phyloP scores from a whole-genome alignment of 2,329 filamentous ascomycete species.

The Pseudogymnoascus sp. region DNA sequence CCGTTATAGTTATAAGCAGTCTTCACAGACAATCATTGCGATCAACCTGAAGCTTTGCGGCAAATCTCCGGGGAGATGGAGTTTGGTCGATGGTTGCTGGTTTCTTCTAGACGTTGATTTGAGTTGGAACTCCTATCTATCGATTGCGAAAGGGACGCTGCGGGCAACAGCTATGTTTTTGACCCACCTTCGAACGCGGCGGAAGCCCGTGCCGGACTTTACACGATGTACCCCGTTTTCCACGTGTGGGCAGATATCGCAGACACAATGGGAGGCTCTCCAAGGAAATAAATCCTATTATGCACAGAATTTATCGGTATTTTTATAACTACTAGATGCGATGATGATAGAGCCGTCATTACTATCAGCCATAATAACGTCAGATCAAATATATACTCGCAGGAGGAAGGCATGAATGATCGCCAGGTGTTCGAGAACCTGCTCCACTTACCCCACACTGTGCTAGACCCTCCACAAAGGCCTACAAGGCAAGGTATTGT shows the following conservation, averaged over 20 bases:
- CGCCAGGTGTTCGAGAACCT: not conserved
- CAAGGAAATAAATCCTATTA: not conserved
- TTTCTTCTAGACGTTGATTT: not conserved
- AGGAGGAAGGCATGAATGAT: not conserved
- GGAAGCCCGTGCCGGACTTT: not conserved
- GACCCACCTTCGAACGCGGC: conserved; percentile 4
- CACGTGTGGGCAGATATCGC: not conserved
- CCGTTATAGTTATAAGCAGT: not conserved
- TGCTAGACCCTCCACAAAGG: not conserved
- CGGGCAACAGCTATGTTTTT: not conserved
- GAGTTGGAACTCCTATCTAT: conserved; percentile 5
- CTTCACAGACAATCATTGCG: conserved; percentile 5
- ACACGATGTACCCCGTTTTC: conserved; percentile 4
- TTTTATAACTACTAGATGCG: not conserved
- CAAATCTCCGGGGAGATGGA: not conserved
- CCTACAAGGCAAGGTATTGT: not conserved
- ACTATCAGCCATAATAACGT: not conserved
- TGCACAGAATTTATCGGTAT: not conserved
- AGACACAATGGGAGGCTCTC: not conserved
- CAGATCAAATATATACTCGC: not conserved
- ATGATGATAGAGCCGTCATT: not conserved
- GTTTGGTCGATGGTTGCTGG: not conserved
- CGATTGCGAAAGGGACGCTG: conserved; percentile 5
- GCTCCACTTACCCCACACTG: conserved; percentile 7
- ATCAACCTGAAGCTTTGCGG: not conserved